Evolutionary conservation across 2,329 filamentous ascomycete species (phyloP), one percentile per base, ranked within the genome.

Genomic region (Xylaria sp.): DNA sequence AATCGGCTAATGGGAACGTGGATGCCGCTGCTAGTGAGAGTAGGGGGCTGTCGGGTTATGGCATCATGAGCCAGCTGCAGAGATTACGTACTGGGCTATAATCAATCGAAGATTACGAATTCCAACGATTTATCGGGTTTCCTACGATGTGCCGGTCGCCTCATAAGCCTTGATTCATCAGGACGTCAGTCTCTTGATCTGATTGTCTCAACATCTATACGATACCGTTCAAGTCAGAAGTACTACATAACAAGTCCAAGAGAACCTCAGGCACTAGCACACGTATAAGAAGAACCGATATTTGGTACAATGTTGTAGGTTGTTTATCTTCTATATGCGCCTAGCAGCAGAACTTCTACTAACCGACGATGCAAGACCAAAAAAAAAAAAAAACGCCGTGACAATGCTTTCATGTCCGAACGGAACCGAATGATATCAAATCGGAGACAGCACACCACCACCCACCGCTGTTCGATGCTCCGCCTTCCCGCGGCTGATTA

Each of bases 11-110:
- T 61, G 60, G 73, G 36, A 78, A 74, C 39, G 77, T 70, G 9
- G 73, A 74, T 59, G 63, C 34, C 61, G 71, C 74, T 28, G 62
- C 69, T 7, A 57, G 79, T 30, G 84, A 85, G 59, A 80, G 76
- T 63, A 84, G 81, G 73, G 78, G 81, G 2, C 78, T 81, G 0
- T 83, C 84, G 0, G 86, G 85, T 0, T 89, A 89, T 75, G 86
- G 87, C 5, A 79, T 90, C 61, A 89, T 90, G 72, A 89, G 84
- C 77, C 88, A 90, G 77, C 78, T 89, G 67, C 87, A 89, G 77
- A 88, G 87, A 78, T 81, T 90, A 66, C 82, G 87, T 60, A 84
- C 82, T 46, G 87, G 86, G 1, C 73, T 88, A 62, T 86, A 64
- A 43, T 28, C 13, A 65, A 61, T 48, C 6, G 25, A 62, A 60